Evolutionary conservation across 106 monocot species (phyloP).

Genomic region (Xerophyta viscosa): DNA sequence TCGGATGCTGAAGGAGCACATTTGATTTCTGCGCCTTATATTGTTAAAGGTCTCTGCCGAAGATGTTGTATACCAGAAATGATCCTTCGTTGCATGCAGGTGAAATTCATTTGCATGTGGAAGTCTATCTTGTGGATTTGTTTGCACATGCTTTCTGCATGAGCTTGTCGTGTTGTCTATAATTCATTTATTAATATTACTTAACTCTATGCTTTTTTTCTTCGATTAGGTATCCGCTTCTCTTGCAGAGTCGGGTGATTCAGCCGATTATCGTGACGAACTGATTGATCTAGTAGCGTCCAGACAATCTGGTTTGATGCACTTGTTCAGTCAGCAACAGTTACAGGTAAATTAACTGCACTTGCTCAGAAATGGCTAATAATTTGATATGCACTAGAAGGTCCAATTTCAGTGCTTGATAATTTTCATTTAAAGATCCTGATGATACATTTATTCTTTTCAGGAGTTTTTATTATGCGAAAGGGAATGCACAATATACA

Average conservation of each 20-base stretch:
- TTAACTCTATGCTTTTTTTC: neutral
- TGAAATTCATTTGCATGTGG: slow-evolving; percentile 4
- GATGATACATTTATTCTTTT: neutral
- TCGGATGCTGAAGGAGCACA: slow-evolving; percentile 46
- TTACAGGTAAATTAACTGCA: slow-evolving; percentile 44
- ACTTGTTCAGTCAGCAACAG: slow-evolving; percentile 86
- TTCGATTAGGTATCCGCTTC: slow-evolving; percentile 53
- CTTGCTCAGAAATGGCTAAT: no score
- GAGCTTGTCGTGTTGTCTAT: neutral
- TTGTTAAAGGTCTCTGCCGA: slow-evolving; percentile 84
- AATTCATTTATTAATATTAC: neutral
- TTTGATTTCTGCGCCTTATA: slow-evolving; percentile 55
- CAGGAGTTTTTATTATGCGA: slow-evolving; percentile 40
- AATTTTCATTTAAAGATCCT: neutral
- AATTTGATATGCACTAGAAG: no score
- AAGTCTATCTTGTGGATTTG: neutral
- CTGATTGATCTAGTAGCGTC: slow-evolving; percentile 77
- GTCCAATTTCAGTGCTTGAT: no score
- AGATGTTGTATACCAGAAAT: slow-evolving; percentile 89
- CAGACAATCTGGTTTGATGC: slow-evolving; percentile 30
- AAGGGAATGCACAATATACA: slow-evolving; percentile 26
- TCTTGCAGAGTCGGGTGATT: slow-evolving; percentile 64
- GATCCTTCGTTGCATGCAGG: slow-evolving; percentile 97
- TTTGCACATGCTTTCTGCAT: neutral
- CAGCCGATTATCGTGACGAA: slow-evolving; percentile 38